Percentiles rank a stretch among this genome's conserved stretches.
Conservation (phyloP, 192 early-diverging fungal genomes). For the Entophlyctis luteolus region DNA sequence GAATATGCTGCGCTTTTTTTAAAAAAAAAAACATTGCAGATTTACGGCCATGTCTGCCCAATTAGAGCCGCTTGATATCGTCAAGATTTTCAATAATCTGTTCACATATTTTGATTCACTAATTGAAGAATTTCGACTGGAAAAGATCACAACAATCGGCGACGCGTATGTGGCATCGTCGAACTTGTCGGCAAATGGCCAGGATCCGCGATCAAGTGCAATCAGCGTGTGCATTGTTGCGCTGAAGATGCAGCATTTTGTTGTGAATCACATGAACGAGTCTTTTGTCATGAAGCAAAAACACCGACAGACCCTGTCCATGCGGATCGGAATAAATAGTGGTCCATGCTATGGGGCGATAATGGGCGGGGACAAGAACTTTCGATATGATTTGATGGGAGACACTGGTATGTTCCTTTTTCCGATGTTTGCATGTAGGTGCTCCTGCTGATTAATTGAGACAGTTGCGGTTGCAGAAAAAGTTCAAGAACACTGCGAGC, state of each 20-base stretch:
- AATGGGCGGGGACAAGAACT: slow-evolving; percentile 52
- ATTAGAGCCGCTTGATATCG: slow-evolving; percentile 45
- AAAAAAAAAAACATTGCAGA: slow-evolving; percentile 19
- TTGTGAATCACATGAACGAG: slow-evolving; percentile 40
- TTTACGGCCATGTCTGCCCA: slow-evolving; percentile 50
- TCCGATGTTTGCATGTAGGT: slow-evolving; percentile 2
- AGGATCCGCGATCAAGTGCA: slow-evolving; percentile 36
- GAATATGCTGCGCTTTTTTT: too few relatives aligned
- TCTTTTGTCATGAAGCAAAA: slow-evolving; percentile 30
- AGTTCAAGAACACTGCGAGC: slow-evolving; percentile 41
- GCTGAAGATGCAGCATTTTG: slow-evolving; percentile 48
- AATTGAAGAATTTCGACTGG: slow-evolving; percentile 38
- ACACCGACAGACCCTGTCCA: slow-evolving; percentile 34
- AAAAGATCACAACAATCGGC: slow-evolving; percentile 46
- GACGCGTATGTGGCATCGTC: slow-evolving; percentile 50
- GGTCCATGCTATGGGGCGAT: slow-evolving; percentile 47
- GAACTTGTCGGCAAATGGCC: slow-evolving; percentile 12
- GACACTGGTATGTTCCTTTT: slow-evolving; percentile 37
- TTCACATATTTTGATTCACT: slow-evolving; percentile 49
- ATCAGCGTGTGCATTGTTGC: slow-evolving; percentile 44
- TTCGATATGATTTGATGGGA: slow-evolving; percentile 48
- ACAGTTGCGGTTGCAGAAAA: slow-evolving; percentile 40
- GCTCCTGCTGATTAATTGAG: background rate
- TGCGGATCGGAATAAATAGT: slow-evolving; percentile 49
- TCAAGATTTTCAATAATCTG: slow-evolving; percentile 48